Conservation (phyloP, 2,329 filamentous ascomycete species). For the Bretziella fagacearum region DNA sequence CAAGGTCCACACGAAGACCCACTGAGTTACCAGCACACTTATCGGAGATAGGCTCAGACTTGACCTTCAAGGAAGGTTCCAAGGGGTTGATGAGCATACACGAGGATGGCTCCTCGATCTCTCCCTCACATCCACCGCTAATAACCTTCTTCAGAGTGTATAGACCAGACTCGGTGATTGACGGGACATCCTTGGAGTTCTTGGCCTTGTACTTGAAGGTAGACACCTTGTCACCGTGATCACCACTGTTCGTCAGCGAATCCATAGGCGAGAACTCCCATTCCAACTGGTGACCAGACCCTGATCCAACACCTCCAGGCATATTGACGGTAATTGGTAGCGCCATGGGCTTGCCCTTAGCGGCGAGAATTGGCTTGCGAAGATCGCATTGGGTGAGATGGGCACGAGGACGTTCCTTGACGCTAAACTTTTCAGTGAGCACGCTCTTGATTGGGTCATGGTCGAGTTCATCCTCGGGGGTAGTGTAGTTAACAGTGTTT, state of each 20-base stretch:
- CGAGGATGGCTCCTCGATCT: conserved; percentile 85
- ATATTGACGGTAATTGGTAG: conserved; percentile 41
- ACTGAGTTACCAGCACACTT: conserved; percentile 91
- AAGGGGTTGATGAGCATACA: conserved; percentile 83
- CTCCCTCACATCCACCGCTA: conserved; percentile 68
- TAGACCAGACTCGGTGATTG: conserved; percentile 60
- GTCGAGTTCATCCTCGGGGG: conserved; percentile 50
- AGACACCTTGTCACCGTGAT: conserved; percentile 44
- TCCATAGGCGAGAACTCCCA: conserved; percentile 71
- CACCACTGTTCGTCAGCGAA: conserved; percentile 49
- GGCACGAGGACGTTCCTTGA: conserved; percentile 70
- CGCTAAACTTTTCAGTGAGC: conserved; percentile 60
- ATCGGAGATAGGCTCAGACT: conserved; percentile 70
- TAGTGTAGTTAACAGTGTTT: conserved; percentile 63
- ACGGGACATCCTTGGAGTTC: conserved; percentile 43
- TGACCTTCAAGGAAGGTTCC: conserved; percentile 60
- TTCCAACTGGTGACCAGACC: conserved; percentile 52
- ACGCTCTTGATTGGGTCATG: conserved; percentile 40
- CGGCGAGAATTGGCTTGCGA: conserved; percentile 65
- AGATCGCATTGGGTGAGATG: conserved; percentile 60
- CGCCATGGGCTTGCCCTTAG: conserved; percentile 49
- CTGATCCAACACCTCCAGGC: conserved; percentile 46
- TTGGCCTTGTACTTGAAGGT: conserved; percentile 43
- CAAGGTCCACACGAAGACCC: conserved; percentile 72
- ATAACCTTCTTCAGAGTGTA: conserved; percentile 71